Evolutionary conservation across 2,329 filamentous ascomycete genomes (phyloP), one percentile per base, ranked within the genome.

Genomic region (Talaromyces sp.): DNA sequence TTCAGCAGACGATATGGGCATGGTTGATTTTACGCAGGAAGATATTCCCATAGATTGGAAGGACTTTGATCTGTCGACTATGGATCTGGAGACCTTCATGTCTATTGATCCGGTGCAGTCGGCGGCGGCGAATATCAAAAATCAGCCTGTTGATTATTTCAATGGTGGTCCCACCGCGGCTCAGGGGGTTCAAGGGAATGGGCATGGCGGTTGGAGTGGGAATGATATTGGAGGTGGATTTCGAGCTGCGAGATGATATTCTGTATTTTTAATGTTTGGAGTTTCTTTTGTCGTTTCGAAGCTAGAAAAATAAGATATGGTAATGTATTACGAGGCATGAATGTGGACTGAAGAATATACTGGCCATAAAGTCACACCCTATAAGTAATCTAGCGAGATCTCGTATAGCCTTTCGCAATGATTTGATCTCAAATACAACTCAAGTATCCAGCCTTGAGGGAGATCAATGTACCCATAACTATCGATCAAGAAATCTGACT

Each of bases 31-130:
- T 41, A 73, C 70, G 1, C 65, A 70, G 60, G 67, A 69, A 1
- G 70, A 74, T 51, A 28, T 56, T 17, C 48, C 48, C 22, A 70
- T 73, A 66, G 71, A 69, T 5, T 75, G 71, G 71, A 66, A 55
- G 22, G 52, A 74, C 52, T 71, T 75, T 58, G 70, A 74, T 40
- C 73, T 74, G 51, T 74, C 71, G 2, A 73, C 71, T 1, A 73
- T 75, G 71, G 72, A 75, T 52, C 59, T 74, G 5, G 72, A 74
- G 33, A 66, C 70, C 0, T 74, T 75, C 37, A 69, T 74, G 48
- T 75, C 72, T 3, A 60, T 73, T 15, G 66, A 73, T 58, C 69
- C 68, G 6, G 60, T 51, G 31, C 11, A 22, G 25, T 52, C 48
- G n/a, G 43, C 55, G 5, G 54, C 41, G 41, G 41, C 31, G n/a